Base-by-base conservation (phyloP, 1,139 yeast species). In the Debaryomyces coudertii region DNA sequence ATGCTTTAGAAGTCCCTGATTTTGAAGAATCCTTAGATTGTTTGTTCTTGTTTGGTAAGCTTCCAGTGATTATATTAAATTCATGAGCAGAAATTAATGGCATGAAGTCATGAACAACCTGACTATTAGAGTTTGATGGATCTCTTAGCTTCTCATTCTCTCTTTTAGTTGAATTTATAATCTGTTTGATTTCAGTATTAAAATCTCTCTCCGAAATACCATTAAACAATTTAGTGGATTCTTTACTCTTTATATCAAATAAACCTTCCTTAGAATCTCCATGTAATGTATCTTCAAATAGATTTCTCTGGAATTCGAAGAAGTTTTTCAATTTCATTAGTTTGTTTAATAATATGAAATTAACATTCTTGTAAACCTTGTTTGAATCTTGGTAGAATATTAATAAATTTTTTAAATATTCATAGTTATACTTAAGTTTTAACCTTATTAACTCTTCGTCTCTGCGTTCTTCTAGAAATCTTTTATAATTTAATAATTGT, bases 21-120 rank as follows among this genome's bases (percentile, higher is more conserved):
- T 56, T 48, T 39, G 52, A 52, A 46, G 58, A 58, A 28, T 51
- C 53, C 24, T 60, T 60, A 29, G 56, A 46, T 14, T 58, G 61
- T 35, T 60, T 59, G 2, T 54, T 41, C 47, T 66, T 67, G 18
- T 57, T 56, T 0, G 71, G 69, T 5, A 68, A 52, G 45, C 72
- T 75, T 2, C 77, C 77, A 0, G 79, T 73, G 18, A 75, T 69
- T 15, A 72, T 51, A 38, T 65, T 61, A 52, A 75, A 73, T 55
- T 75, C 80, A 20, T 61, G 66, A 2, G 62, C 54, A 0, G 74
- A 63, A 1, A 70, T 58, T 36, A 75, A 55, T 2, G 79, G 77
- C 76, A 73, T 73, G 54, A 68, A 73, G 53, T 75, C 80, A 47
- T 71, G 69, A 18, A 71, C 70, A n/a, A 58, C 43, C 20, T 51